Base-by-base conservation (phyloP, 2,329 filamentous ascomycete genomes). In the Neurospora crassa region DNA sequence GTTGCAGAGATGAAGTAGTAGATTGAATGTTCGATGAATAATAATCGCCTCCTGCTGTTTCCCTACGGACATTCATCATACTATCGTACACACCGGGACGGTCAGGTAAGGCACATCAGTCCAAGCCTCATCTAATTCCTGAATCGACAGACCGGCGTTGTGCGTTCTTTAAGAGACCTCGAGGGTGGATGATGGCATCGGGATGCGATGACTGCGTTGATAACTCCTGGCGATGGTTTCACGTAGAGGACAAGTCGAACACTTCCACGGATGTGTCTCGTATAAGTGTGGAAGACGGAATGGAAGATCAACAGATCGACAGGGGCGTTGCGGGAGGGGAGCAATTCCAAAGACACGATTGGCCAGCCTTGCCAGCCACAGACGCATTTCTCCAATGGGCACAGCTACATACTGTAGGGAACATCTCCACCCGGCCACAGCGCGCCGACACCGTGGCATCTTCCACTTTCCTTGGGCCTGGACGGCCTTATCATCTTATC, bases 361-460 rank as follows among this genome's bases (percentile, higher is more conserved):
- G 42, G 74, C 45, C 70, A 76, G 74, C 74, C 74, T 74, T 73
- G 74, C 41, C 34, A 67, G 75, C 75, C 74, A 75, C 72, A 10
- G 53, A 18, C 29, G 16, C 53, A 37, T 29, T 37, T 34, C 29
- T 29, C 24, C 16, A 37, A 63, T 29, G 45, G 45, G 14, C 20
- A 53, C 45, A 14, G 5, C 6, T 29, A n/a, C n/a, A n/a, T n/a
- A 5, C 29, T 29, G 29, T 59, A 7, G 14, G 18, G 24, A 34
- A 5, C 16, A 18, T 37, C 29, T 63, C 53, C 53, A 63, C 45
- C 20, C 45, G 14, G 11, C 12, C 45, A 53, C 16, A 24, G 16
- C 47, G 47, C 45, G 16, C 53, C 47, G 24, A 59, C 47, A 59
- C 45, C 71, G 73, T 74, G 75, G 72, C 74, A 74, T 73, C 70